Evolutionary conservation across 306 rosid species (phyloP).

Genomic region (Aeschynomene evenia): DNA sequence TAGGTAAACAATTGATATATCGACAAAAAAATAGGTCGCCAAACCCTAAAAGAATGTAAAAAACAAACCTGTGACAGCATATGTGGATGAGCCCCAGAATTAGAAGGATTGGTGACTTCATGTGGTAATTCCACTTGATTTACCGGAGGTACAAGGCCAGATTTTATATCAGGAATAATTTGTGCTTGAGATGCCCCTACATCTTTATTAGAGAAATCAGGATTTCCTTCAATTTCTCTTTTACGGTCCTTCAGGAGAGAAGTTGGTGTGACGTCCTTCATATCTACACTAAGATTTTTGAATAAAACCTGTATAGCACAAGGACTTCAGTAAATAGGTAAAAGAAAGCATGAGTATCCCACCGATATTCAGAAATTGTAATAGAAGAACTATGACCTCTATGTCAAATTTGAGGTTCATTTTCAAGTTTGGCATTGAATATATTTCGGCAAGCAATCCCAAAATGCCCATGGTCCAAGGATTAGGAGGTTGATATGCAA

Average conservation of each 20-base stretch:
- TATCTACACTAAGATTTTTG: conserved; percentile 83
- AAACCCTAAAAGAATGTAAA: neutral
- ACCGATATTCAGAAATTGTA: conserved; percentile 8
- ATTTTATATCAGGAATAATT: conserved; percentile 69
- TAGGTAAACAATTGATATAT: neutral
- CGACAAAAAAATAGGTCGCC: neutral
- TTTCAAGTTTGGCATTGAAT: conserved; percentile 98
- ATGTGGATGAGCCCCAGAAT: conserved; percentile 72
- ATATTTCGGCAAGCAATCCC: conserved; percentile 95
- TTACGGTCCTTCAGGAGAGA: conserved; percentile 87
- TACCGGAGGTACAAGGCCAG: conserved; percentile 67
- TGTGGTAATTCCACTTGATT: conserved; percentile 81
- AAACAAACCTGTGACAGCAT: conserved; percentile 75
- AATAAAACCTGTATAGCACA: conserved; percentile 67
- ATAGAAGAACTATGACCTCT: conserved; percentile 52
- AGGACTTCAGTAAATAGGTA: conserved; percentile 15
- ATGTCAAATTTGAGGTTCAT: conserved; percentile 99
- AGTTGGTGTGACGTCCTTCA: conserved; percentile 93
- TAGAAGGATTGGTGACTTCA: conserved; percentile 72
- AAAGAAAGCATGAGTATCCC: neutral
- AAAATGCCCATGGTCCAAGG: conserved; percentile 99
- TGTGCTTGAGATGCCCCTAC: conserved; percentile 81
- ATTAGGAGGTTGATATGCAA: conserved; percentile 97
- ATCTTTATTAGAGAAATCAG: conserved; percentile 98
- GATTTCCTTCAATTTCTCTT: conserved; percentile 98